phyloP scores from a whole-genome alignment of 345 rosid genomes.

The Aquilaria yunnanensis region DNA sequence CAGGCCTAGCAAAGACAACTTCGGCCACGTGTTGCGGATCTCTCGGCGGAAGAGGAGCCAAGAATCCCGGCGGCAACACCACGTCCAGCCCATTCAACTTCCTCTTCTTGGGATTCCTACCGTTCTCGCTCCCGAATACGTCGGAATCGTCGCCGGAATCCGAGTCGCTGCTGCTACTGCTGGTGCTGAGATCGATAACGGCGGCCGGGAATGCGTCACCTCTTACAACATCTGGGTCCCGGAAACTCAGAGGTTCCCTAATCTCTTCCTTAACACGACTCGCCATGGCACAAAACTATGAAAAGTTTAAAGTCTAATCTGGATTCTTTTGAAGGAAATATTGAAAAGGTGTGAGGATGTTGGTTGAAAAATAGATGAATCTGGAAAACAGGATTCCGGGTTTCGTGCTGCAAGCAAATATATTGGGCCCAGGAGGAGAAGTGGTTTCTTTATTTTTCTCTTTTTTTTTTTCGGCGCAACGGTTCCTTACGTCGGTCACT shows the following conservation, averaged over 20 bases:
- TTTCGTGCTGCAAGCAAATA: too few relatives aligned
- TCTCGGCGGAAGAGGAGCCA: conserved; percentile 30
- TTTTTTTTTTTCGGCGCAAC: too few relatives aligned
- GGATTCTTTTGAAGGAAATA: not conserved
- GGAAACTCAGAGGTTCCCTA: conserved; percentile 10
- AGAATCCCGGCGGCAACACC: conserved; percentile 41
- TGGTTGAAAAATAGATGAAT: too few relatives aligned
- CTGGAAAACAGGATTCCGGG: too few relatives aligned
- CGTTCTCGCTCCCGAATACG: conserved; percentile 9
- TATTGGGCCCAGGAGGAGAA: too few relatives aligned
- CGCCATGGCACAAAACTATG: conserved; percentile 23
- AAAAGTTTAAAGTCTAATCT: not conserved
- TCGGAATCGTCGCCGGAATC: conserved; percentile 36
- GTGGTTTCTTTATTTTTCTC: too few relatives aligned
- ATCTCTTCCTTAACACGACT: conserved; percentile 40
- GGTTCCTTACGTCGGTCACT: too few relatives aligned
- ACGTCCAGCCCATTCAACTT: conserved; percentile 25
- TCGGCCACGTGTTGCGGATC: conserved; percentile 5
- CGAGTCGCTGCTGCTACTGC: conserved; percentile 49
- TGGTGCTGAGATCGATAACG: conserved; percentile 55
- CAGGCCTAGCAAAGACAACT: conserved; percentile 2
- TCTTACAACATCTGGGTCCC: conserved; percentile 9
- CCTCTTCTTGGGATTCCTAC: conserved; percentile 13
- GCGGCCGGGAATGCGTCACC: conserved; percentile 9
- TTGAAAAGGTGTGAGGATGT: not conserved